Evolutionary conservation across 192 early-diverging fungal species (phyloP), one percentile per base, ranked within the genome.

Genomic region (Linnemannia hyalina): DNA sequence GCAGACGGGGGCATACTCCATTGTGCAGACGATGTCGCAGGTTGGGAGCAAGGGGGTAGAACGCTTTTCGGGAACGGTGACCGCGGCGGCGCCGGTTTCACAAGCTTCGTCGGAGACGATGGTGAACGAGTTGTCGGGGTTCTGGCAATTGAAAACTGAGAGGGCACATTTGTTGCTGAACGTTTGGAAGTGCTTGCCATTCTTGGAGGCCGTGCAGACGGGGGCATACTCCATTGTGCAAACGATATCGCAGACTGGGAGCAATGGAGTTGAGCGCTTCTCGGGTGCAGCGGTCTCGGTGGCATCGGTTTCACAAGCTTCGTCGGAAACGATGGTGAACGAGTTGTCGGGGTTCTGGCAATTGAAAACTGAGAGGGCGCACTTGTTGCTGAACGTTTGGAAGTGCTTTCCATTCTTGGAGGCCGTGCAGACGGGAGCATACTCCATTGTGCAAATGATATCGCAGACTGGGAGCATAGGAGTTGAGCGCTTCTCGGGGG

Each of bases 271-370:
- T 0, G 70, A 71, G 23, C 41, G 36, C 38, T 38, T 42, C 20
- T 71, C 70, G 22, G 65, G 11, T 5, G 5, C 29, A 18, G 22
- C 15, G 65, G 65, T 4, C 65, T 8, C 22, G 40, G 70, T n/a
- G 38, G 41, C 41, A 9, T 71, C 70, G 40, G 0, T 35, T 3
- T 42, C 70, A 35, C 70, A 71, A n/a, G 70, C 36, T 7, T 26
- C 26, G 0, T 71, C 10, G 40, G 70, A 23, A 41, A 26, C 41
- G 22, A 36, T 18, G 36, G 32, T 22, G n/a, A 71, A 38, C 2
- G 36, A 18, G 70, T 71, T 42, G n/a, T 42, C 38, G 40, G 70
- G 70, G 40, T 71, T 71, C 70, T 71, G 35, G 40, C 70, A 71
- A 22, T 71, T 38, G 18, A 42, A 71, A 3, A 71, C 70, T 8